Evolutionary conservation across 2,329 filamentous ascomycete genomes (phyloP).

Genomic region (Aureobasidium pullulans): DNA sequence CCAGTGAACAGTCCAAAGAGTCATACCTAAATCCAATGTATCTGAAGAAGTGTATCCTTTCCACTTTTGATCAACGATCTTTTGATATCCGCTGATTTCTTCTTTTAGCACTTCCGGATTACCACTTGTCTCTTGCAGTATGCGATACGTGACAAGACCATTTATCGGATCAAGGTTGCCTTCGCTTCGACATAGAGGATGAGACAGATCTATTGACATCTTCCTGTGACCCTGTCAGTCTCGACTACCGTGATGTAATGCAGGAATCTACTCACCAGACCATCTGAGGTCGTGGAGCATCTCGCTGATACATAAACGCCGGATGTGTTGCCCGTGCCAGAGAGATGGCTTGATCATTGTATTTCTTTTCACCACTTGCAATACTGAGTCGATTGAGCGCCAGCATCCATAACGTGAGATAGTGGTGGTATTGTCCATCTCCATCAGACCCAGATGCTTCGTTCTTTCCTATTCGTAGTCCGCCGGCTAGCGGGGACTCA

Average conservation of each 20-base stretch:
- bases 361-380: slow-evolving; percentile 39
- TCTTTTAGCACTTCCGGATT: slow-evolving; percentile 31
- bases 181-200: slow-evolving; percentile 42
- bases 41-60: slow-evolving; percentile 41
- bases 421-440: slow-evolving; percentile 57
- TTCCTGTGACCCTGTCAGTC: slow-evolving; percentile 28
- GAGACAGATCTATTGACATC: slow-evolving; percentile 42
- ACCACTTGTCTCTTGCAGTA: slow-evolving; percentile 37
- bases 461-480: slow-evolving; percentile 51
- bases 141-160: slow-evolving; percentile 44
- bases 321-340: slow-evolving; percentile 48
- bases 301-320: slow-evolving; percentile 40
- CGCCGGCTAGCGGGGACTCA: slow-evolving; percentile 45
- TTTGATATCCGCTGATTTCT: slow-evolving; percentile 48
- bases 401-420: slow-evolving; percentile 57
- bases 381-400: slow-evolving; percentile 48
- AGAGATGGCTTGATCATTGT: slow-evolving; percentile 45
- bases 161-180: slow-evolving; percentile 52
- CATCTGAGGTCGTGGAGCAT: slow-evolving; percentile 33
- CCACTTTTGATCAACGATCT: slow-evolving; percentile 41
- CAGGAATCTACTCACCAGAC: slow-evolving; percentile 35
- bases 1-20: slow-evolving; percentile 50
- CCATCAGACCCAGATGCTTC: slow-evolving; percentile 42
- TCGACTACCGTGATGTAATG: neutral
- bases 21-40: slow-evolving; percentile 53